Percentiles rank a stretch among this genome's conserved stretches.
These are phyloP conservation scores for Starmerella sirachaensis DNA, from an alignment of 805 yeast species.

Conservation along the genomic window DNA sequence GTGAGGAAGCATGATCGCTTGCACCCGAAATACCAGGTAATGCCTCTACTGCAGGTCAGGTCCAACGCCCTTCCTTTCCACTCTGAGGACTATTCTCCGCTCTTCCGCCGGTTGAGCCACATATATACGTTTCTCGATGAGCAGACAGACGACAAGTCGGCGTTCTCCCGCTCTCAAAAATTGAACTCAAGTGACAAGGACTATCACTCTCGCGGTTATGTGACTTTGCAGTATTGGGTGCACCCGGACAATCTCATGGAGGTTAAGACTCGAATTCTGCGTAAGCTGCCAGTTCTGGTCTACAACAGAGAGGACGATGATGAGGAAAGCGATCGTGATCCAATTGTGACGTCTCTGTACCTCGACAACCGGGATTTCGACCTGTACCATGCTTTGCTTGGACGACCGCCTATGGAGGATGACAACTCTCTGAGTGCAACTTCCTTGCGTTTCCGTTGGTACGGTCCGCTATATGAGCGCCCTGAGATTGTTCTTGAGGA, in stretches of 20 bases:
- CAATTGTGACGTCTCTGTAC: slow-evolving; percentile 73
- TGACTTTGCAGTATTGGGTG: slow-evolving; percentile 81
- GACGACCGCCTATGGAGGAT: slow-evolving; percentile 33
- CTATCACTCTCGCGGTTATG: slow-evolving; percentile 29
- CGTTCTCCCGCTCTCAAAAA: slow-evolving; percentile 25
- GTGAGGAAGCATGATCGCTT: slow-evolving; percentile 93
- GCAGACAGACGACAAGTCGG: slow-evolving; percentile 36
- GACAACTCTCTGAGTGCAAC: slow-evolving; percentile 40
- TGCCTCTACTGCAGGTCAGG: slow-evolving; percentile 78
- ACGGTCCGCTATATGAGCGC: slow-evolving; percentile 63
- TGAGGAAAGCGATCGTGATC: slow-evolving; percentile 44
- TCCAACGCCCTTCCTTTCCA: slow-evolving; percentile 81
- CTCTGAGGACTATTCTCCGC: slow-evolving; percentile 87
- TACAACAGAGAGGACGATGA: slow-evolving; percentile 47
- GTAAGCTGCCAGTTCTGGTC: slow-evolving; percentile 85
- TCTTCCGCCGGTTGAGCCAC: slow-evolving; percentile 63
- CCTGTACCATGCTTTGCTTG: slow-evolving; percentile 70
- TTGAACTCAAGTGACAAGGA: slow-evolving; percentile 26
- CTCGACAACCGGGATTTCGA: slow-evolving; percentile 78
- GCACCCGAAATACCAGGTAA: slow-evolving; percentile 79
- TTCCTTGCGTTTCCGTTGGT: slow-evolving; percentile 79
- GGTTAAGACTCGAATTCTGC: slow-evolving; percentile 85
- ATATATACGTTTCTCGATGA: slow-evolving; percentile 74
- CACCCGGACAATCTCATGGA: slow-evolving; percentile 97
- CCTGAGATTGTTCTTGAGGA: slow-evolving; percentile 75